Evolutionary conservation across 257 asterid species (phyloP).

Genomic region (Solanum paucissectum): DNA sequence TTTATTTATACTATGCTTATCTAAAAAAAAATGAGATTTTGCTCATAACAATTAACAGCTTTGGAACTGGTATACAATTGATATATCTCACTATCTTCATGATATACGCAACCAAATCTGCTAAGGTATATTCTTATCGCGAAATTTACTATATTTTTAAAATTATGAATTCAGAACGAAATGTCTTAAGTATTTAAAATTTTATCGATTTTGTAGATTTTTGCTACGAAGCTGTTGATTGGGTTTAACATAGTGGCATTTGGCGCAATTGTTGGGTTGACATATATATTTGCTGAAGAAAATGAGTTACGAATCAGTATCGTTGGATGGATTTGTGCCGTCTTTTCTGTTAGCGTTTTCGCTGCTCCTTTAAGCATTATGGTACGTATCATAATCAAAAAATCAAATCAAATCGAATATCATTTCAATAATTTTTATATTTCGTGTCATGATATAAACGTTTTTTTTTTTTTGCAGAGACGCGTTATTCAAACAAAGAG

Average conservation of each 20-base stretch:
- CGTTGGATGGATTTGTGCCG: conserved; percentile 84
- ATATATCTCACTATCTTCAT: conserved; percentile 35
- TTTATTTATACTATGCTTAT: conserved; percentile 59
- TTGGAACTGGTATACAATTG: conserved; percentile 31
- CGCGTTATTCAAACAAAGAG: conserved; percentile 60
- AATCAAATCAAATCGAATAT: neutral
- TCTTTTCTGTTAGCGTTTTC: conserved; percentile 54
- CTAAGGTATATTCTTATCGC: conserved; percentile 22
- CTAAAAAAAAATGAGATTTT: conserved; percentile 32
- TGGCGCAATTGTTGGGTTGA: conserved; percentile 23
- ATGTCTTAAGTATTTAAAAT: neutral
- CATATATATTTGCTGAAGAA: conserved; percentile 13
- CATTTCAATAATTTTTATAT: neutral
- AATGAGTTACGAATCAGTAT: conserved; percentile 13
- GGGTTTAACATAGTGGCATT: conserved; percentile 24
- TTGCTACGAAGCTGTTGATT: conserved; percentile 32
- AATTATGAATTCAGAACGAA: neutral
- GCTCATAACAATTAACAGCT: conserved; percentile 45
- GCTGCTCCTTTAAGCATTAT: conserved; percentile 79
- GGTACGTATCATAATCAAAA: conserved; percentile 17
- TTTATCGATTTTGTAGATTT: conserved; percentile 22
- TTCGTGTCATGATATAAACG: neutral
- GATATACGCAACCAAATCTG: conserved; percentile 45
- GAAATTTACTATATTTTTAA: neutral
- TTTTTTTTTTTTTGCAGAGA: conserved; percentile 11